Evolutionary conservation across 2,329 filamentous ascomycete species (phyloP), one percentile per base, ranked within the genome.

Genomic region (Lachnellula willkommii): DNA sequence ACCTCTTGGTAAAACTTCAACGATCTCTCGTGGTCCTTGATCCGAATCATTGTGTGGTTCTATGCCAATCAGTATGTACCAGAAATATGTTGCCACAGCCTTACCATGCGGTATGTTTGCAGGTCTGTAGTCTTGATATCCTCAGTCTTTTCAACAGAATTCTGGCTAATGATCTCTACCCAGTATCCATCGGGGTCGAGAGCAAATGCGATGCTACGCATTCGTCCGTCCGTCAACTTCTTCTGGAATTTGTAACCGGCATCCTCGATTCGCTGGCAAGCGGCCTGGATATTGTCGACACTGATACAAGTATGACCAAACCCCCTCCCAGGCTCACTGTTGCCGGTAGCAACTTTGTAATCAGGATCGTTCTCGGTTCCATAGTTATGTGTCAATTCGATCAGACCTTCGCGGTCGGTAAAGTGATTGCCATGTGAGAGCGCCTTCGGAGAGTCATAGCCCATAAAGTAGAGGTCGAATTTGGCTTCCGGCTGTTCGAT

Each of bases 161-260:
- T 88, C 71, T 88, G 86, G 9, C 87, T 85, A 65, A 95, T 83
- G 47, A 95, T 79, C 73, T 94, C 89, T 3, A 94, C 87, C 78
- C 89, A 92, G 72, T 93, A 93, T 37, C 84, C 87, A 71, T 96
- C 90, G 0, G 91, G 91, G 65, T 95, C 91, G 53, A 96, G 81
- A 1, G 80, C 92, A 70, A 97, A 97, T 1, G 93, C 94, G 67
- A 97, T 95, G 68, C 89, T 75, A 67, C 80, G 81, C 89, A 95
- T 95, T 55, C 87, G 81, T 2, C 94, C 94, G 63, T 97, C 93
- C 0, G 84, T 84, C 55, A 97, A 77, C 75, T 90, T 95, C 83
- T 97, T 97, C 79, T 97, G 90, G 75, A 97, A 99, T 60, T 81
- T 82, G 75, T 96, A 96, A 0, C 92, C 92, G 6, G 88, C 91